Percentiles rank a stretch among this genome's conserved stretches.
Evolutionary conservation across 164 flowering plant species (phyloP).

Genomic region (Paratinospora sagittata): DNA sequence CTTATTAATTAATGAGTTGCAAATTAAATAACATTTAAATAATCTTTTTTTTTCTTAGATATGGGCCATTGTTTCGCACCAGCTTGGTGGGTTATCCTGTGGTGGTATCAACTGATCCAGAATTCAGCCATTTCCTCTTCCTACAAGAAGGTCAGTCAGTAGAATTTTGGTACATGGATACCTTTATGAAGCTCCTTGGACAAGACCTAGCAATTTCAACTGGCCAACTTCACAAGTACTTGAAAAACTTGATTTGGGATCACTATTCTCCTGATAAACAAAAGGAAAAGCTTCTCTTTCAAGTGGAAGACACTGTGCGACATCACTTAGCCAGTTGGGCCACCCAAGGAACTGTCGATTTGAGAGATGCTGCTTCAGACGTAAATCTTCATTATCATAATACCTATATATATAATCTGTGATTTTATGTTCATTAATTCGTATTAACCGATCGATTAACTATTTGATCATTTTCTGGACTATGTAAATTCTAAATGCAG

Average conservation of each 20-base stretch:
- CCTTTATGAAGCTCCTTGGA: conserved; percentile 22
- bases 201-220: no score
- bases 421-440: background rate
- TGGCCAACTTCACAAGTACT: conserved; percentile 25
- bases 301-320: conserved; percentile 17
- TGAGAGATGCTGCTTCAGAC: conserved; percentile 22
- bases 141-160: conserved; percentile 31
- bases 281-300: conserved; percentile 22
- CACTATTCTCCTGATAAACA: conserved; percentile 27
- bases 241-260: conserved; percentile 22
- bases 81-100: conserved; percentile 24
- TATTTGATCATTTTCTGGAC: background rate
- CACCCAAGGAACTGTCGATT: conserved; percentile 11
- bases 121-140: conserved; percentile 21
- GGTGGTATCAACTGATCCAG: conserved; percentile 27
- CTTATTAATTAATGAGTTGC: background rate
- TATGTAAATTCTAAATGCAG: no score
- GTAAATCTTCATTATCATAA: conserved; percentile 10
- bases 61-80: conserved; percentile 24
- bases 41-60: conserved; percentile 12
- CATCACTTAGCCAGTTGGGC: conserved; percentile 19
- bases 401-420: background rate
- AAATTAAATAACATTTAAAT: background rate
- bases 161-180: conserved; percentile 28
- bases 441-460: background rate